Base-by-base conservation (phyloP, 345 rosid genomes). In the Dovyalis caffra region DNA sequence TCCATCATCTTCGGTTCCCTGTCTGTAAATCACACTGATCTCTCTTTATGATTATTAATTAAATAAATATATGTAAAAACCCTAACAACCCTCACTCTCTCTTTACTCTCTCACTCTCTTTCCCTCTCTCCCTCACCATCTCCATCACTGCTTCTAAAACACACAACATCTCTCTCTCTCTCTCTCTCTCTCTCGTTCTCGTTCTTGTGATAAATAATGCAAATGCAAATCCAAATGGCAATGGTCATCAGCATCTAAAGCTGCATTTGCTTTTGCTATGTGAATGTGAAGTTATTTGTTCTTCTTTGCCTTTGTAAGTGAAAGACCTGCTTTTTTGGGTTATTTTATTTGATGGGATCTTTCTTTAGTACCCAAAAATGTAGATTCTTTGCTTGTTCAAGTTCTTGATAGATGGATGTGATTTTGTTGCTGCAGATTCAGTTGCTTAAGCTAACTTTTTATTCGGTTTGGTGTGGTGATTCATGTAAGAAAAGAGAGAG, bases 1-100 rank as follows among this genome's bases (percentile, higher is more conserved):
- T 3, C 74, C 77, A 73, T 68, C 45, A 73, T 78, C 74, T 28
- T 73, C 77, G 81, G 28, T 68, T n/a, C 69, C 20, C 20, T 79
- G 82, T 75, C 76, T 70, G 69, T 29, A 70, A 43, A 66, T 31
- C 40, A 29, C 40, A 29, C 1, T 56, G 61, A 56, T 56, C 28
- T 56, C 61, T 56, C 28, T 43, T 43, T 23, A 56, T 56, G 28
- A 56, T 56, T 56, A 56, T n/a, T 3, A 56, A 23, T 56, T 56
- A 23, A n/a, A 56, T 56, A 8, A 56, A 8, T 8, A 56, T 56
- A n/a, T 56, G n/a, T 56, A 56, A 15, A 16, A 71, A 70, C 53
- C 35, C 64, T 69, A 43, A 69, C 61, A 31, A 35, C 66, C 66
- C 56, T 62, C 80, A 29, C 71, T 74, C 66, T 69, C 49, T 68